Conservation (phyloP, 148 eudicot genomes). For the Camellia sinensis region DNA sequence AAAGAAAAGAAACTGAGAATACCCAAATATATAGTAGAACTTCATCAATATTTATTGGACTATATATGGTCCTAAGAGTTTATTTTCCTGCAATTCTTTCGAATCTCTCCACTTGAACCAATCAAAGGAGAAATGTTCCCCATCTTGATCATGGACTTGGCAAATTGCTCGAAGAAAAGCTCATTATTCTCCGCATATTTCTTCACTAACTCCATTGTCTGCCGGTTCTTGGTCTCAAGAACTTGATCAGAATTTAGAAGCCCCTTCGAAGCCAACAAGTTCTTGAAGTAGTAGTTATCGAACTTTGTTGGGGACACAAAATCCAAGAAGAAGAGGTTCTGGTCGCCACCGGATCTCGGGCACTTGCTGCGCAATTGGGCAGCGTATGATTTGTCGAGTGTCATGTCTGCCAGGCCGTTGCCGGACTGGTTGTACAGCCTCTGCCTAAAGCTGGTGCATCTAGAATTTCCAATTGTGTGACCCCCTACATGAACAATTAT, state of each 20-base stretch:
- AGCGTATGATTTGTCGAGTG: constrained; percentile 51
- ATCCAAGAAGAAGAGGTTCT: constrained; percentile 67
- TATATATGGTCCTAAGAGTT: constrained; percentile 22
- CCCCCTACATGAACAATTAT: constrained; percentile 42
- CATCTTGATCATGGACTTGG: constrained; percentile 80
- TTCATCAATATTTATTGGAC: neutral
- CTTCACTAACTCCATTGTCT: constrained; percentile 49
- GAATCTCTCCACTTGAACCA: constrained; percentile 62
- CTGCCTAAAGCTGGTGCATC: constrained; percentile 88
- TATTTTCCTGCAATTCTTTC: constrained; percentile 72
- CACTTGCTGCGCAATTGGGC: constrained; percentile 53
- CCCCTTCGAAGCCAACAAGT: constrained; percentile 48
- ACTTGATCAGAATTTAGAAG: constrained; percentile 60
- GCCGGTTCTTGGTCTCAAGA: constrained; percentile 39
- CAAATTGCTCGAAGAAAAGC: constrained; percentile 72
- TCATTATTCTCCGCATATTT: constrained; percentile 53
- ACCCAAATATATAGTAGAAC: neutral
- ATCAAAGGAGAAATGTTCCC: constrained; percentile 72
- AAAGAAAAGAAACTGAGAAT: neutral
- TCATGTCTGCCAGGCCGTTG: constrained; percentile 50
- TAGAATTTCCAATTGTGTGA: constrained; percentile 82
- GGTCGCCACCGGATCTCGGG: constrained; percentile 79
- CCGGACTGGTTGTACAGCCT: constrained; percentile 79
- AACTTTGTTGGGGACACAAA: constrained; percentile 41
- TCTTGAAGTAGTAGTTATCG: constrained; percentile 61